These are phyloP conservation scores for Dujonia santamariae DNA, from an alignment of 1,139 yeast genomes.

Conservation along the genomic window DNA sequence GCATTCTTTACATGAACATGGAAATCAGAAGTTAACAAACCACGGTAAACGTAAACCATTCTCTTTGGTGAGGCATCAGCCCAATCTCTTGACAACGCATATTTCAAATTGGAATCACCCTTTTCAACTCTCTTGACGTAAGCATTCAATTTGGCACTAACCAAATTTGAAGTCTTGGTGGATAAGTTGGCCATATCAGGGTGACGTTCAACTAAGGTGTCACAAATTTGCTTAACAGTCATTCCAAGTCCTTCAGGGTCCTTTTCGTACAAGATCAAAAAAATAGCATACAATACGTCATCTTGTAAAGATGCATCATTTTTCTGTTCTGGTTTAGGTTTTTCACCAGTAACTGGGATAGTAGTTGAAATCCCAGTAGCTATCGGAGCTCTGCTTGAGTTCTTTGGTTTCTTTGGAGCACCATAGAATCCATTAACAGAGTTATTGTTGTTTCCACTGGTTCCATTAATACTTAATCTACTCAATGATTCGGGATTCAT, in stretches of 20 bases:
- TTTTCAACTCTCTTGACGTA: conserved; percentile 79
- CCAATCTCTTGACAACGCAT: conserved; percentile 82
- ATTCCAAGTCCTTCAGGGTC: conserved; percentile 71
- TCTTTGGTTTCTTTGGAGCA: conserved; percentile 32
- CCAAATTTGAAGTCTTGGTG: conserved; percentile 77
- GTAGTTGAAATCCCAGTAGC: conserved; percentile 75
- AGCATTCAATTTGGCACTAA: conserved; percentile 78
- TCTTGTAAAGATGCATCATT: conserved; percentile 65
- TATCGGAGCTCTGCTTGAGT: conserved; percentile 45
- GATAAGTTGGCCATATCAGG: conserved; percentile 80
- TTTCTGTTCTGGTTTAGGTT: conserved; percentile 67
- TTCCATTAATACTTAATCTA: conserved; percentile 2
- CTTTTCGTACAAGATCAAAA: conserved; percentile 62
- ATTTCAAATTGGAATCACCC: conserved; percentile 69
- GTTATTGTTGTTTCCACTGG: conserved; percentile 6
- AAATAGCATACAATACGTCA: conserved; percentile 71
- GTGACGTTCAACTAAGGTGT: conserved; percentile 64
- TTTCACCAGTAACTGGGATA: conserved; percentile 78
- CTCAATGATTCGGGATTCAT: conserved; percentile 23
- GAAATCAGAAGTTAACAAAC: conserved; percentile 68
- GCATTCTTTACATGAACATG: conserved; percentile 65
- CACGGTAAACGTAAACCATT: conserved; percentile 84
- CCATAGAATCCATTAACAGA: neutral
- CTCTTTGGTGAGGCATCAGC: conserved; percentile 84
- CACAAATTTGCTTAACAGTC: conserved; percentile 85